Conservation (phyloP, 257 asterid genomes). For the Solanum chaucha region DNA sequence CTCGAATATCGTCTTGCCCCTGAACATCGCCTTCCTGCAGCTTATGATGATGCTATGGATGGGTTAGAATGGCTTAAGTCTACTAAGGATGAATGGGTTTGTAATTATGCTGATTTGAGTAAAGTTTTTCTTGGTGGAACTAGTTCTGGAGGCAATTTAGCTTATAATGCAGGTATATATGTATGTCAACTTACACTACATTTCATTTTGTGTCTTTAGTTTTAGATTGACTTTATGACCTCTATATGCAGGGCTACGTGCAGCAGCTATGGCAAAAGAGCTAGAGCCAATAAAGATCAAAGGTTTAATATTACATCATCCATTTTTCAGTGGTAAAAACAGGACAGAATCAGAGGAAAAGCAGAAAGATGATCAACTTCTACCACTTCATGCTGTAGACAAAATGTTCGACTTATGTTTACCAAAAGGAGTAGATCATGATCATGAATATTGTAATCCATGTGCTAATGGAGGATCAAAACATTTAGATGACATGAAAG, state of each 20-base stretch:
- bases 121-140: slow-evolving; percentile 20
- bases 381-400: slow-evolving; percentile 5
- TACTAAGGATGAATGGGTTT: slow-evolving; percentile 21
- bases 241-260: background rate
- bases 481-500: slow-evolving; percentile 3
- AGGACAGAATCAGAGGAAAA: slow-evolving; percentile 16
- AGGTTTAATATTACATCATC: slow-evolving; percentile 25
- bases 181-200: background rate
- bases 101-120: slow-evolving; percentile 17
- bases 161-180: slow-evolving; percentile 22
- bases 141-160: slow-evolving; percentile 31
- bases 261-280: background rate
- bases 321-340: slow-evolving; percentile 12
- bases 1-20: slow-evolving; percentile 46
- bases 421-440: slow-evolving; percentile 17
- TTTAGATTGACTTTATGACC: background rate
- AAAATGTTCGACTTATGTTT: slow-evolving; percentile 13
- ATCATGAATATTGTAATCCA: slow-evolving; percentile 19
- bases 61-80: slow-evolving; percentile 16
- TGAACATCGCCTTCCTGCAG: slow-evolving; percentile 32
- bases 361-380: slow-evolving; percentile 1
- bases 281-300: background rate
- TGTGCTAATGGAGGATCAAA: slow-evolving; percentile 16
- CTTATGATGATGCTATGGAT: slow-evolving; percentile 36
- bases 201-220: background rate